A percentile compares a stretch with the other conserved stretches of the same genome.
Conservation (phyloP, 495 filamentous ascomycete species). For the Copromyces sp. region DNA sequence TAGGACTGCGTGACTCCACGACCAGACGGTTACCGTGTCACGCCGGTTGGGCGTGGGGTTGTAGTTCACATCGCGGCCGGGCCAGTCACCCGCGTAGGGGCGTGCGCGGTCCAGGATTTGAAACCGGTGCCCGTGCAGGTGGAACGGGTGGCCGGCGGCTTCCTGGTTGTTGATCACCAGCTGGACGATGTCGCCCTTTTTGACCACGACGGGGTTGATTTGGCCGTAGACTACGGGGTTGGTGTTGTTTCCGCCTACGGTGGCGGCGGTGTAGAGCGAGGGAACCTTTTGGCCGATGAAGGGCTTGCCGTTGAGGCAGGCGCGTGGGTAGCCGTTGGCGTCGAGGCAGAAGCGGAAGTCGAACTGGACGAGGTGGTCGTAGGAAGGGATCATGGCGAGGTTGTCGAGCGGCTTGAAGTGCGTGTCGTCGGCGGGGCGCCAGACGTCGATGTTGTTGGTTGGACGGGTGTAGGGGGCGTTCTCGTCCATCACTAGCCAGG, state of each 20-base stretch:
- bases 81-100: slow-evolving; percentile 31
- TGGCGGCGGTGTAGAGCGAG: slow-evolving; percentile 63
- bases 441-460: slow-evolving; percentile 36
- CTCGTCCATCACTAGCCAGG: slow-evolving; percentile 54
- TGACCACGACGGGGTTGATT: slow-evolving; percentile 55
- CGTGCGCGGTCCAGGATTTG: slow-evolving; percentile 51
- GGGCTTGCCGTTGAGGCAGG: slow-evolving; percentile 68
- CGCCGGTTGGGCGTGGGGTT: slow-evolving; percentile 36
- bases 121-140: slow-evolving; percentile 68
- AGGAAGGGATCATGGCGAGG: slow-evolving; percentile 32
- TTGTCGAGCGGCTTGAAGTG: slow-evolving; percentile 49
- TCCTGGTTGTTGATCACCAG: slow-evolving; percentile 76
- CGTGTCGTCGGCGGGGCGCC: slow-evolving; percentile 56
- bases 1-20: slow-evolving; percentile 46
- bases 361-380: slow-evolving; percentile 45
- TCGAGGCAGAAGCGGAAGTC: slow-evolving; percentile 51
- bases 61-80: slow-evolving; percentile 28
- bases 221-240: slow-evolving; percentile 65
- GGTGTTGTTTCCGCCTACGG: slow-evolving; percentile 48
- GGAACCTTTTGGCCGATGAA: slow-evolving; percentile 70
- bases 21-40: slow-evolving; percentile 46
- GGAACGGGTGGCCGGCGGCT: slow-evolving; percentile 44
- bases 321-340: slow-evolving; percentile 55
- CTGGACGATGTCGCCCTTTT: slow-evolving; percentile 58
- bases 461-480: slow-evolving; percentile 29